phyloP scores from a whole-genome alignment of 306 rosid genomes.

The Urtica urens region DNA sequence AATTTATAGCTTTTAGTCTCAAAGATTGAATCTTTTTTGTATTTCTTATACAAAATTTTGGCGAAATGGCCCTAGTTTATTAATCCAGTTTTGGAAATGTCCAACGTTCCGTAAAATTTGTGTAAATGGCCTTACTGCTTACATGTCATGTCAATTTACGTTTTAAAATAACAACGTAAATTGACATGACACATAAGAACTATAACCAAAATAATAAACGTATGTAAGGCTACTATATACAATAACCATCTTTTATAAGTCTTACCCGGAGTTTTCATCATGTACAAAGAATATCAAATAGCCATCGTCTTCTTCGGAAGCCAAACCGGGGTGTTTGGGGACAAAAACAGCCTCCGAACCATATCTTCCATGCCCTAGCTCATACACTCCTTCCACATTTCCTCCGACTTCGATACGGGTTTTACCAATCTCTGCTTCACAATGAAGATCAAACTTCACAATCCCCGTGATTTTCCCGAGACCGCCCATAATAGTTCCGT shows the following conservation, averaged over 20 bases:
- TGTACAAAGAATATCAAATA: slow-evolving; percentile 76
- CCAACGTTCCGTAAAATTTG: too few species aligned
- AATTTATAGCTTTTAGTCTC: background rate
- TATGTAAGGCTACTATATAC: too few species aligned
- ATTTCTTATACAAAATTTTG: too few species aligned
- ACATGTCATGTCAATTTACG: too few species aligned
- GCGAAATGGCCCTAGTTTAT: too few species aligned
- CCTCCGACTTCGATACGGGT: slow-evolving; percentile 73
- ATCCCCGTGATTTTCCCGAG: slow-evolving; percentile 63
- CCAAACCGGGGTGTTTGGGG: slow-evolving; percentile 51
- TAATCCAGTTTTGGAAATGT: too few species aligned
- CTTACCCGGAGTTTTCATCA: slow-evolving; percentile 72
- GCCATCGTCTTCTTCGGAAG: slow-evolving; percentile 94
- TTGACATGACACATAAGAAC: too few species aligned
- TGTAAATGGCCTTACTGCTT: too few species aligned
- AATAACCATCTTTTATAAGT: too few species aligned
- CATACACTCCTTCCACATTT: slow-evolving; percentile 62
- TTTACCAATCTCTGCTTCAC: slow-evolving; percentile 50
- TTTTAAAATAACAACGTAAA: too few species aligned
- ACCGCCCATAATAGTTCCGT: slow-evolving; percentile 65
- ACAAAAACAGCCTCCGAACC: slow-evolving; percentile 88
- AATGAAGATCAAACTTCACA: slow-evolving; percentile 76
- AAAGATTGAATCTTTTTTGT: too few species aligned
- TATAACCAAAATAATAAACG: too few species aligned
- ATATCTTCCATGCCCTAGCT: slow-evolving; percentile 66